These are phyloP conservation scores for Elsinoe necatrix DNA, from an alignment of 2,329 filamentous ascomycete species.

Conservation along the genomic window DNA sequence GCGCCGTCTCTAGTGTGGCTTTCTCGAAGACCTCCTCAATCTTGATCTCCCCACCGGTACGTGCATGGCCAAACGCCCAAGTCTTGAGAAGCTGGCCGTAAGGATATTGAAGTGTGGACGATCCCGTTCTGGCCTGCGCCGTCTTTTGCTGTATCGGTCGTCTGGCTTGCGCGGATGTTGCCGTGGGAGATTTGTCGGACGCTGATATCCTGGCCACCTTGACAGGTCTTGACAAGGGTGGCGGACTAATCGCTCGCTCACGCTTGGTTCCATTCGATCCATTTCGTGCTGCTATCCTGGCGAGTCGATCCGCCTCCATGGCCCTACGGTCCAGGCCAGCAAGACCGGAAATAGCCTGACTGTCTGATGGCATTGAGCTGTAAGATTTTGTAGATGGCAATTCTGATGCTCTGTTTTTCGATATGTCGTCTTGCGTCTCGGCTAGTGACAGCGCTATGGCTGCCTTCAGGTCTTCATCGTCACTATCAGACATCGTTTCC, in stretches of 20 bases:
- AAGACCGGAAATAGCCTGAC: conserved; percentile 29
- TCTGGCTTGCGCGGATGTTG: neutral
- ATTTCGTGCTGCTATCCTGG: conserved; percentile 47
- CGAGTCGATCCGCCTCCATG: conserved; percentile 79
- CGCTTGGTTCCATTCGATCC: conserved; percentile 41
- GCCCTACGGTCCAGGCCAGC: conserved; percentile 62
- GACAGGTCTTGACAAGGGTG: conserved; percentile 19
- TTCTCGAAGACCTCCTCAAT: conserved; percentile 80
- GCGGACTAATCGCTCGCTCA: conserved; percentile 39
- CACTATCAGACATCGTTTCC: conserved; percentile 30
- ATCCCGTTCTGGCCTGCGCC: neutral
- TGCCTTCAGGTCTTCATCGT: conserved; percentile 52
- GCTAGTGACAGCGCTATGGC: conserved; percentile 44
- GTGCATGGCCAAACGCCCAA: conserved; percentile 56
- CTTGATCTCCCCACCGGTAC: conserved; percentile 65
- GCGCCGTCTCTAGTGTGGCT: conserved; percentile 60
- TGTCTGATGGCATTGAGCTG: too few relatives aligned
- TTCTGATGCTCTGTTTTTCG: too few relatives aligned
- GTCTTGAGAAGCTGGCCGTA: conserved; percentile 71
- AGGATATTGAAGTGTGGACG: conserved; percentile 38
- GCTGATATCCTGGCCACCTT: conserved; percentile 9
- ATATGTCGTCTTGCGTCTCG: too few relatives aligned
- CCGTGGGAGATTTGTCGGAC: neutral
- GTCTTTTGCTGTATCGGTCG: neutral
- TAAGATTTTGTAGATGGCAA: too few relatives aligned